Conservation (phyloP, 208 protist species). For the Endotrypanum monterogeii region DNA sequence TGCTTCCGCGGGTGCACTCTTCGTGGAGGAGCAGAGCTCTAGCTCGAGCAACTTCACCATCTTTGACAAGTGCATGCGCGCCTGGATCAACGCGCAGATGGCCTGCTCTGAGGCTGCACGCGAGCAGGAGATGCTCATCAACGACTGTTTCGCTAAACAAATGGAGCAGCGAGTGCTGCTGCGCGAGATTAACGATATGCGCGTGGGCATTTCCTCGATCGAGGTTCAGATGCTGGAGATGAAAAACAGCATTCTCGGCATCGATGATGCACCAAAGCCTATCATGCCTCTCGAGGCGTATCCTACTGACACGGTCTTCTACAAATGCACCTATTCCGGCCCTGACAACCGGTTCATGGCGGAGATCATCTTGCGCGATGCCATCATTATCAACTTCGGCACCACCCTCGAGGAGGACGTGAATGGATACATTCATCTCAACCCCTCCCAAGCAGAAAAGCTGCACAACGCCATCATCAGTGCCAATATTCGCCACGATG, state of each 20-base stretch:
- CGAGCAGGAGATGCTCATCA: conserved; percentile 52
- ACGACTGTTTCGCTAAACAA: conserved; percentile 69
- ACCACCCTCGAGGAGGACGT: conserved; percentile 36
- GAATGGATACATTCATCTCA: conserved; percentile 64
- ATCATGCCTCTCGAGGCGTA: conserved; percentile 47
- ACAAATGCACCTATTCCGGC: conserved; percentile 48
- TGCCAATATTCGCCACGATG: conserved; percentile 55
- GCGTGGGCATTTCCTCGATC: conserved; percentile 56
- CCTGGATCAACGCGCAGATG: conserved; percentile 73
- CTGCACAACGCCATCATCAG: conserved; percentile 43
- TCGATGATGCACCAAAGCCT: conserved; percentile 33
- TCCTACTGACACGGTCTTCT: conserved; percentile 54
- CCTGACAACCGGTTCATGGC: conserved; percentile 54
- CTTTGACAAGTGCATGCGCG: conserved; percentile 42
- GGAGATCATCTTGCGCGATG: conserved; percentile 62
- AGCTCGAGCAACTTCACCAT: conserved; percentile 16
- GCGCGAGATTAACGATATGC: conserved; percentile 78
- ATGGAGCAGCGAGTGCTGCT: conserved; percentile 75
- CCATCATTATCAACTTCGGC: conserved; percentile 72
- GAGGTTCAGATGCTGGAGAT: conserved; percentile 64
- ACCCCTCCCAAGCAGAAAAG: conserved; percentile 30
- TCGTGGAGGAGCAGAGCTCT: conserved; percentile 17
- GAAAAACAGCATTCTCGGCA: conserved; percentile 53
- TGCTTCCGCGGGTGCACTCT: conserved; percentile 10
- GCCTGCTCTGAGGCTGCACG: conserved; percentile 57